Evolutionary conservation across 352 stramenopile species (phyloP), one percentile per base, ranked within the genome.

Genomic region (Elongisporangium senticosum): DNA sequence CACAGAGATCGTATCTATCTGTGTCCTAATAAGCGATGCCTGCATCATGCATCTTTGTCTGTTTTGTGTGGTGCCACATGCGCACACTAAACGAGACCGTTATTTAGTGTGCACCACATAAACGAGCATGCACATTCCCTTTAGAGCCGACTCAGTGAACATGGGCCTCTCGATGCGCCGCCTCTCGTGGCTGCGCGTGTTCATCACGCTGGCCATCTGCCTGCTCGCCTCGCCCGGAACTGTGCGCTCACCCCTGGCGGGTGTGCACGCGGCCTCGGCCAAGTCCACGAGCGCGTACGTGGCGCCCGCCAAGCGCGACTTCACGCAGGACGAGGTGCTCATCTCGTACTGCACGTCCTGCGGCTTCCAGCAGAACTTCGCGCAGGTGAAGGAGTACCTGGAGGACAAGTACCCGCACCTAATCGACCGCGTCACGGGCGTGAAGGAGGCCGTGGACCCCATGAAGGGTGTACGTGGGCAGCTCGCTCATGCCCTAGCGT

Each of bases 331-430:
- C 66, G 53, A 83, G 19, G 74, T 93, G 43, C 75, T 67, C 56
- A 65, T 93, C 33, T 64, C 67, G 28, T 90, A 74, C 67, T 93
- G 84, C 61, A 82, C 80, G 49, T 77, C 84, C 53, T 93, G 84
- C 63, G 84, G 84, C 56, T 93, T 87, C 71, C 67, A 80, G 62
- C 79, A 91, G 56, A 93, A 90, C 69, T 93, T 88, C 58, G 43
- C 69, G 19, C 74, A 93, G 60, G 71, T 91, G 28, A 84, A 83
- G 61, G 72, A 67, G 48, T 79, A 75, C 56, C 51, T 93, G 49
- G 83, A 89, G 65, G 71, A 90, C 47, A 85, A 76, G 39, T 91
- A 89, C 57, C 83, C 83, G 1, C 81, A 90, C 55, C 66, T 93
- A 33, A 62, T 76, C 11, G 83, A 85, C 56, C 79, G 76, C 67